Evolutionary conservation across 23 red algal genomes (phyloP), one percentile per base, ranked within the genome.

Genomic region (Cyanidium caldarium): DNA sequence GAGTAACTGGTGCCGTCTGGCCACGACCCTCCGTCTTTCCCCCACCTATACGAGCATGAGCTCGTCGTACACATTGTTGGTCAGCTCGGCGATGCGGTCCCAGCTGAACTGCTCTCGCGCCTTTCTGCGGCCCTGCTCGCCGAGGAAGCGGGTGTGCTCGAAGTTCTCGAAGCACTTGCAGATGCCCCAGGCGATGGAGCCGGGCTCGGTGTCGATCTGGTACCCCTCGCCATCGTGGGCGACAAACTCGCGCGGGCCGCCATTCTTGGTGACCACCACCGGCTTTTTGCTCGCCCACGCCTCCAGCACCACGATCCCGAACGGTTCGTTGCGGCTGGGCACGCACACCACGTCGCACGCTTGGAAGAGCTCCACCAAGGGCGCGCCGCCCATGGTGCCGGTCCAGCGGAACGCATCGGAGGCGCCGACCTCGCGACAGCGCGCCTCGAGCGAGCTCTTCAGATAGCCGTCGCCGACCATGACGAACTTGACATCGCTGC

Each of bases 201-300:
- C 80, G 0, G 81, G 65, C 16, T 69, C 74, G 31, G 80, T 75
- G 42, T 94, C 87, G 20, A 94, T 81, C 56, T 85, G 42, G 70
- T 77, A 94, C 1, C 87, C 87, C 40, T 94, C 87, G 44, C 81
- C 78, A 39, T 94, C 92, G 67, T 98, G 84, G 74, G 80, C 77
- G 45, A 98, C 86, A 87, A 89, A 89, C 39, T 98, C 92, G 29
- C 83, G 75, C 28, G 92, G 92, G 31, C 92, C 92, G 37, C 92
- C 83, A 33, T 69, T 88, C 34, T 88, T 98, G 5, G 80, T 86
- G 34, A 89, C 92, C 31, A 98, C 86, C n/a, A 98, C 84, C 17
- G 92, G 92, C 70, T 98, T 98, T 39, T 84, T 85, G 15, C 81
- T 81, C 16, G 92, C 92, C 92, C 85, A 89, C 19, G 92, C 92